phyloP scores from a whole-genome alignment of 1,284 basidiomycete genomes.

The Rhodotorula sp. region DNA sequence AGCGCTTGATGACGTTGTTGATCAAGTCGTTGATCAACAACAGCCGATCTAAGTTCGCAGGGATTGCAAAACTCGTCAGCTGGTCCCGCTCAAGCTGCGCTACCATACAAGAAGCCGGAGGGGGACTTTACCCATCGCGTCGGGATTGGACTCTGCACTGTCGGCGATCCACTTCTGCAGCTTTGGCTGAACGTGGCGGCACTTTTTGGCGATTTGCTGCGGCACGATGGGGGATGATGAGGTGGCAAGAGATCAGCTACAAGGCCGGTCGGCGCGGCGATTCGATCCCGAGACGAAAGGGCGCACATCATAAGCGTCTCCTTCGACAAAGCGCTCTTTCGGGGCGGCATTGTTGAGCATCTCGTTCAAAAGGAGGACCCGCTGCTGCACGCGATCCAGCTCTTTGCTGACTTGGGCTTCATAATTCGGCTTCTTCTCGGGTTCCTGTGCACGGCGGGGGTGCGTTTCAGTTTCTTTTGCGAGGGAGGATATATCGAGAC shows the following conservation, averaged over 20 bases:
- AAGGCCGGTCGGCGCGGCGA: too few relatives aligned
- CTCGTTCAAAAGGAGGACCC: slow-evolving; percentile 91
- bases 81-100: too few relatives aligned
- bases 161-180: slow-evolving; percentile 99
- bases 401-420: slow-evolving; percentile 83
- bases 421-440: slow-evolving; percentile 90
- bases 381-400: slow-evolving; percentile 89
- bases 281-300: background rate
- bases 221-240: too few relatives aligned
- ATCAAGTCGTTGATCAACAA: slow-evolving; percentile 97
- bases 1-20: slow-evolving; percentile 84
- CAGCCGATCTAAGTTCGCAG: slow-evolving; percentile 67
- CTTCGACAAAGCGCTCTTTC: slow-evolving; percentile 55
- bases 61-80: too few relatives aligned
- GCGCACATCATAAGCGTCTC: slow-evolving; percentile 89
- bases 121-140: slow-evolving; percentile 68
- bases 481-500: background rate
- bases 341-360: slow-evolving; percentile 89
- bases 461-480: too few relatives aligned
- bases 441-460: slow-evolving; percentile 58
- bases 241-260: too few relatives aligned
- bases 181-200: slow-evolving; percentile 82
- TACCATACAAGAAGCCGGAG: slow-evolving; percentile 5
- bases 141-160: slow-evolving; percentile 64
- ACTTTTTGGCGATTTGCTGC: slow-evolving; percentile 85